Evolutionary conservation across 1,284 basidiomycete species (phyloP).

Genomic region (Tilletia caries): DNA sequence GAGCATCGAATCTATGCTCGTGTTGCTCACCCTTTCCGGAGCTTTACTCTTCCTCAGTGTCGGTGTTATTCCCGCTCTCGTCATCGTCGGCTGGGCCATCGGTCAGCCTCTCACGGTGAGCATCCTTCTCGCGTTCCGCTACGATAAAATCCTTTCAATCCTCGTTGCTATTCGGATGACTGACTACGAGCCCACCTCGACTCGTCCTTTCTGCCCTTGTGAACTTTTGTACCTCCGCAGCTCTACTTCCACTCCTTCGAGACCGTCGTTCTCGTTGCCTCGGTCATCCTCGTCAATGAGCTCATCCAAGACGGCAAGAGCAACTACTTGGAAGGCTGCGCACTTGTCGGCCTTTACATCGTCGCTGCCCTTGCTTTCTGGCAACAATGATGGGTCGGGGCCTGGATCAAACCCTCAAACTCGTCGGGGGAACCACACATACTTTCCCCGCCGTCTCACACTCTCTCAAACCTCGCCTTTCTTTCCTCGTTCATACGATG

Average conservation of each 20-base stretch:
- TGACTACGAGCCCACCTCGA: no score
- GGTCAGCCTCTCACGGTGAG: conserved; percentile 52
- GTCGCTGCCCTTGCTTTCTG: conserved; percentile 49
- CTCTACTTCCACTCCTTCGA: conserved; percentile 38
- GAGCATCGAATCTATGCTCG: neutral
- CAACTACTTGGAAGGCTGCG: conserved; percentile 48
- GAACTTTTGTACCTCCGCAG: no score
- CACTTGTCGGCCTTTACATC: conserved; percentile 53
- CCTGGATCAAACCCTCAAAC: no score
- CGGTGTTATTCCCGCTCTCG: conserved; percentile 52
- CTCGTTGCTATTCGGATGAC: no score
- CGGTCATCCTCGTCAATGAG: conserved; percentile 52
- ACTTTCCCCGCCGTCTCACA: no score
- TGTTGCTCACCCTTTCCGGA: neutral
- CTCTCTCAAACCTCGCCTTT: no score
- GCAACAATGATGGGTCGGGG: conserved; percentile 24
- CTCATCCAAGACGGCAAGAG: conserved; percentile 53
- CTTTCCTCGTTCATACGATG: no score
- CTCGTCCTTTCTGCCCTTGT: no score
- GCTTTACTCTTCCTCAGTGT: conserved; percentile 54
- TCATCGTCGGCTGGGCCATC: conserved; percentile 53
- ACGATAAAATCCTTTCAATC: no score
- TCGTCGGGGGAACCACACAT: no score
- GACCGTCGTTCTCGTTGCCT: conserved; percentile 46
- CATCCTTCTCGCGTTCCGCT: no score